A percentile compares a stretch with the other conserved stretches of the same genome.
Evolutionary conservation across 306 rosid species (phyloP).

Genomic region (Coriaria nepalensis): DNA sequence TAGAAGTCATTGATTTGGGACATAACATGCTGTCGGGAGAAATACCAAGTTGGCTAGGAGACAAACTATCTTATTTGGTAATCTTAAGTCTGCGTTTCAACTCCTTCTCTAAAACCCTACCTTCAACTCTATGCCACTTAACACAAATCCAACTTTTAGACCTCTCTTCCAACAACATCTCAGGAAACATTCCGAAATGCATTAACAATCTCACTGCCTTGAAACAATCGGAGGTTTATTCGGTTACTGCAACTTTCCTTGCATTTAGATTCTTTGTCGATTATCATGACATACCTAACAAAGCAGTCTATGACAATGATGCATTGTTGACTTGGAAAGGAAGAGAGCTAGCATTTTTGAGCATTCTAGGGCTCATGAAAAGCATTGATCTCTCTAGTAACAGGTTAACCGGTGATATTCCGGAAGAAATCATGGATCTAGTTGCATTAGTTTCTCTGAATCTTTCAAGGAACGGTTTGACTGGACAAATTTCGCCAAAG

Average conservation of each 20-base stretch:
- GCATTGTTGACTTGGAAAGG: constrained; percentile 8
- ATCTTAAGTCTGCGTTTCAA: constrained; percentile 13
- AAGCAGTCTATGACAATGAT: not conserved
- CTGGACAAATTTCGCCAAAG: not conserved
- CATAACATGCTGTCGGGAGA: constrained; percentile 14
- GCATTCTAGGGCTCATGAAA: not conserved
- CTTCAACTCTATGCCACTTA: constrained; percentile 2
- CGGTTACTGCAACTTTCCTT: too few relatives aligned
- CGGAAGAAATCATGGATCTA: constrained; percentile 3
- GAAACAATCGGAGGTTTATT: not conserved
- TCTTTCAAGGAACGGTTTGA: constrained; percentile 1
- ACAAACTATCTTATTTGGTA: not conserved
- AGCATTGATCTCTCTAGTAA: constrained; percentile 11
- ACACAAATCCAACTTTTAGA: constrained; percentile 5
- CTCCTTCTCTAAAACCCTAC: constrained; percentile 9
- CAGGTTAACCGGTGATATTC: not conserved
- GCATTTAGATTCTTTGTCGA: too few relatives aligned
- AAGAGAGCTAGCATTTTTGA: not conserved
- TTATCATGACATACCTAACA: not conserved
- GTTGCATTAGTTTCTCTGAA: constrained; percentile 11
- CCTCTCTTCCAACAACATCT: constrained; percentile 6
- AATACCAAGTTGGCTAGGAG: constrained; percentile 20
- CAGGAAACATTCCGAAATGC: constrained; percentile 4
- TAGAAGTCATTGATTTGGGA: constrained; percentile 16
- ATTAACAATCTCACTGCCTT: constrained; percentile 6